Evolutionary conservation across 2,329 filamentous ascomycete genomes (phyloP).

Genomic region (Nannizziopsis arthrosporioides): DNA sequence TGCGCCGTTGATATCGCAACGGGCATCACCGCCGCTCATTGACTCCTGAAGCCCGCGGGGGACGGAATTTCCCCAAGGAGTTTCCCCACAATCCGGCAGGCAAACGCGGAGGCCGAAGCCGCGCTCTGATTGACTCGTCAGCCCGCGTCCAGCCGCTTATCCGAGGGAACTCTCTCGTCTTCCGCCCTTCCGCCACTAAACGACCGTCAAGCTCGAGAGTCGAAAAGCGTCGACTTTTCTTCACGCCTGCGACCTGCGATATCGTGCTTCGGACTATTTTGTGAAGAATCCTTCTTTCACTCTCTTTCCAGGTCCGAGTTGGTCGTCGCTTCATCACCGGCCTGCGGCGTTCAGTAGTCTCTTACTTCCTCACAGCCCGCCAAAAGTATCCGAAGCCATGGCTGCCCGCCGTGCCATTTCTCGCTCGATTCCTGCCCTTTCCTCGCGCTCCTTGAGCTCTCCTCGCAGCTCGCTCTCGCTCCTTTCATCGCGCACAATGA

Average conservation of each 20-base stretch:
- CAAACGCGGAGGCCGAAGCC: background rate
- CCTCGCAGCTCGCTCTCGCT: constrained; percentile 24
- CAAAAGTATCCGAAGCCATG: constrained; percentile 1
- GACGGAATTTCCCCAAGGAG: background rate
- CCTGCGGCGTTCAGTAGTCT: background rate
- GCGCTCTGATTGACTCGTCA: constrained; percentile 10
- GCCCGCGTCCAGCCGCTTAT: constrained; percentile 11
- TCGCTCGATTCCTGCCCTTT: constrained; percentile 28
- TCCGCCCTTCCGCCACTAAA: constrained; percentile 4
- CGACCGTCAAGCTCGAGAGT: background rate
- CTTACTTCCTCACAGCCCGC: background rate
- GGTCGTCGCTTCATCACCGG: background rate
- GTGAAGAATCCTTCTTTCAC: constrained; percentile 6
- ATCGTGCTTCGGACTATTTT: background rate
- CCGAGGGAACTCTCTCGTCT: background rate
- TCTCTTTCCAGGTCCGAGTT: background rate
- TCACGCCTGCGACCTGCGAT: background rate
- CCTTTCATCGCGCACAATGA: constrained; percentile 10
- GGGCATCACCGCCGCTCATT: background rate
- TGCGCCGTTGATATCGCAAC: too few species aligned
- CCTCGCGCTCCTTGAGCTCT: constrained; percentile 25
- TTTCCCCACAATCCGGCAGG: background rate
- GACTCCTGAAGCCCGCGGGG: background rate
- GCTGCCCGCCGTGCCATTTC: constrained; percentile 14
- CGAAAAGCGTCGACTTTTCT: background rate